These are phyloP conservation scores for Heteromeles arbutifolia DNA, from an alignment of 306 rosid species.

Conservation along the genomic window DNA sequence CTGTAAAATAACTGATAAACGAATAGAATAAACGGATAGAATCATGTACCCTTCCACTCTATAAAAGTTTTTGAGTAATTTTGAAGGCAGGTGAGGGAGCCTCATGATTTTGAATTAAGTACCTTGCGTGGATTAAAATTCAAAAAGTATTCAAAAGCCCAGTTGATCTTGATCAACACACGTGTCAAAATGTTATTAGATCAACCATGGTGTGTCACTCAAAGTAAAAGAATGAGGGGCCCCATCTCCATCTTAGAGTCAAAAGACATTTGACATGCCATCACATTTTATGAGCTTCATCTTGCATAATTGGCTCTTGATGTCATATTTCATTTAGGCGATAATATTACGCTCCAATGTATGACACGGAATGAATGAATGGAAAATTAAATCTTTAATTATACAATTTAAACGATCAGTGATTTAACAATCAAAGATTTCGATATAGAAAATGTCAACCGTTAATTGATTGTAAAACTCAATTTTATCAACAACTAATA, in stretches of 20 bases:
- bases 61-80: conserved; percentile 18
- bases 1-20: too few species aligned
- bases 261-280: neutral
- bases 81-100: conserved; percentile 23
- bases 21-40: too few species aligned
- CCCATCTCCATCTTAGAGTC: neutral
- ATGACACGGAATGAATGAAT: too few species aligned
- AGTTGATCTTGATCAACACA: neutral
- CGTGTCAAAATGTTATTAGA: neutral
- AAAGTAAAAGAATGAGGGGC: neutral
- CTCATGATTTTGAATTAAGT: conserved; percentile 18
- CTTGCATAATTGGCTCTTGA: neutral
- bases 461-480: too few species aligned
- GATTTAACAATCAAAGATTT: too few species aligned
- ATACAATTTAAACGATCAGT: too few species aligned
- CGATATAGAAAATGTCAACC: too few species aligned
- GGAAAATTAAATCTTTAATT: too few species aligned
- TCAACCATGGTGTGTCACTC: neutral
- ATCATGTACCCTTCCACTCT: too few species aligned
- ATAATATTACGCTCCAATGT: too few species aligned
- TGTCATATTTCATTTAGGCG: too few species aligned
- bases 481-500: too few species aligned
- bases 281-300: neutral
- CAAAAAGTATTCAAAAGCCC: neutral
- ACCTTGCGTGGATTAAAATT: neutral